phyloP scores from a whole-genome alignment of 2,329 filamentous ascomycete genomes.

The Trichoderma brevicompactum region DNA sequence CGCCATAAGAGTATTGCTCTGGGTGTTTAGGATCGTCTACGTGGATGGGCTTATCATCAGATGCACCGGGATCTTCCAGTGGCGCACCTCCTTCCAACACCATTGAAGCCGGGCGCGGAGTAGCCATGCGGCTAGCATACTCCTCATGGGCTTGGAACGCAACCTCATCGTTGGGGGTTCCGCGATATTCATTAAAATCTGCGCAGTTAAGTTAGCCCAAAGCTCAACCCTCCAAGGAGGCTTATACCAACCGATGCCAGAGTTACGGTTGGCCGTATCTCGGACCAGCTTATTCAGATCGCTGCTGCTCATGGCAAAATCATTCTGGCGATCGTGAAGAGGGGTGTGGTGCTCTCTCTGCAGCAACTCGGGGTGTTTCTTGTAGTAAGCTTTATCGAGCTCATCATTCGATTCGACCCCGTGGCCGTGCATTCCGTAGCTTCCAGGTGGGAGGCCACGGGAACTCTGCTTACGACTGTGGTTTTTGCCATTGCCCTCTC shows the following conservation, averaged over 20 bases:
- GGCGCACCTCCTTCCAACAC: slow-evolving; percentile 43
- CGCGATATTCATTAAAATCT: slow-evolving; percentile 67
- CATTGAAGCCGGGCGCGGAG: slow-evolving; percentile 60
- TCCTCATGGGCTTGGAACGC: slow-evolving; percentile 87
- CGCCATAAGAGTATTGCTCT: slow-evolving; percentile 46
- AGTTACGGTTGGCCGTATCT: slow-evolving; percentile 63
- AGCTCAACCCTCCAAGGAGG: background rate
- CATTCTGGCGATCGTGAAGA: slow-evolving; percentile 61
- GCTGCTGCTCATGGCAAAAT: slow-evolving; percentile 86
- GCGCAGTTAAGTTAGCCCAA: slow-evolving; percentile 16
- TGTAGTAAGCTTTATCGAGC: slow-evolving; percentile 89
- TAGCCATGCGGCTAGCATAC: slow-evolving; percentile 75
- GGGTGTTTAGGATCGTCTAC: slow-evolving; percentile 64
- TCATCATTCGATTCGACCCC: slow-evolving; percentile 75
- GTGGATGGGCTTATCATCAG: slow-evolving; percentile 67
- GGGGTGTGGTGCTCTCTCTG: slow-evolving; percentile 71
- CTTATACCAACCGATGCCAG: slow-evolving; percentile 43
- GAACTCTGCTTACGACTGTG: slow-evolving; percentile 77
- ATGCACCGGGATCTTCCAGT: slow-evolving; percentile 14
- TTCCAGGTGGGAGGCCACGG: slow-evolving; percentile 74
- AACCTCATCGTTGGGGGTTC: slow-evolving; percentile 88
- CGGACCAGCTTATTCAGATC: slow-evolving; percentile 90
- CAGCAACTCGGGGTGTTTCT: slow-evolving; percentile 83
- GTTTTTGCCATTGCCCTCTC: slow-evolving; percentile 52
- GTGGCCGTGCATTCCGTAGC: slow-evolving; percentile 91